Percentiles rank a stretch among this genome's conserved stretches.
Conservation (phyloP, 257 asterid species). For the Solanum infundibuliforme region DNA sequence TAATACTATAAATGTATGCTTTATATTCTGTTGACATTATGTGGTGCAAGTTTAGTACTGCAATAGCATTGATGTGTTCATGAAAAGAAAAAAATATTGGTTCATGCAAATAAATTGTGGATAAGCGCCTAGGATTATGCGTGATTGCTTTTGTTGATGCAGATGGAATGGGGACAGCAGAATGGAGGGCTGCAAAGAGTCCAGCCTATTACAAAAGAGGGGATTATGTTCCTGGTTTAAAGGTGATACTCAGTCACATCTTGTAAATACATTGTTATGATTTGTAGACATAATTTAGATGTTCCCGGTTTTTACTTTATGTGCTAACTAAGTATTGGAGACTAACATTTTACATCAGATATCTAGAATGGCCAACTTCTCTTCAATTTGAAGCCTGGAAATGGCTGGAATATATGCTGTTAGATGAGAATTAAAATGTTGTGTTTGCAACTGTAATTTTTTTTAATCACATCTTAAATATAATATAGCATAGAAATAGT, state of each 20-base stretch:
- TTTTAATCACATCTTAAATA: neutral
- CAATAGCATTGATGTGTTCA: neutral
- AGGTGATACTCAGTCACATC: constrained; percentile 33
- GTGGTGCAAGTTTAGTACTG: neutral
- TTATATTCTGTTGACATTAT: neutral
- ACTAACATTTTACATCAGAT: neutral
- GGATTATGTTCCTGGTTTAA: constrained; percentile 94
- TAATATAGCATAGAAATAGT: neutral
- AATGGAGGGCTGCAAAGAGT: constrained; percentile 97
- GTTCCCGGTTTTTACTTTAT: neutral
- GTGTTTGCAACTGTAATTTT: neutral
- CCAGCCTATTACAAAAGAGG: constrained; percentile 98
- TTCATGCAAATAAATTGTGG: neutral
- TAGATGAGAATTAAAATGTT: neutral
- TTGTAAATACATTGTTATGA: neutral
- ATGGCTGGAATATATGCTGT: neutral
- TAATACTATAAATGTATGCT: neutral
- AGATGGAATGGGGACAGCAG: constrained; percentile 99
- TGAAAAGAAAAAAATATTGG: neutral
- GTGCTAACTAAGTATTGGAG: neutral
- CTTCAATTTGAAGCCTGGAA: neutral
- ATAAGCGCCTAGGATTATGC: neutral
- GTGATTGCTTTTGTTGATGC: constrained; percentile 13
- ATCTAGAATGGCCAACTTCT: neutral
- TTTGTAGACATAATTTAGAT: neutral